Evolutionary conservation across 1,139 yeast species (phyloP), one percentile per base, ranked within the genome.

Genomic region (Kazachstania sp.): DNA sequence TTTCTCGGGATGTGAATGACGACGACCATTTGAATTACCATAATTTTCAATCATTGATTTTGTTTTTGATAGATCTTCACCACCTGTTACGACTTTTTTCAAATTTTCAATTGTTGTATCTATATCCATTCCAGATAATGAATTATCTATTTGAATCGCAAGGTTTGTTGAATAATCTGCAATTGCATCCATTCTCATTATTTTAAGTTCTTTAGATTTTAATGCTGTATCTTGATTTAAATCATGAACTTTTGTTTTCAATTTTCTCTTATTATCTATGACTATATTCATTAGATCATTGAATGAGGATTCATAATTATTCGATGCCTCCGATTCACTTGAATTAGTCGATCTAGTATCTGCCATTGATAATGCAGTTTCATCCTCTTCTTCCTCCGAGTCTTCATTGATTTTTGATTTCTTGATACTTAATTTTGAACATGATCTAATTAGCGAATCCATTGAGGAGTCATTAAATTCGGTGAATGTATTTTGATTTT

Each of bases 21-120:
- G 13, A 32, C 36, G 36, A 32, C 36, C 36, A n/a, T n/a, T n/a
- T 15, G 36, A 32, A 32, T 18, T 18, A 4, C 36, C 19, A 32
- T 32, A 32, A 15, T 15, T 18, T 15, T 58, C 60, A 12, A 56
- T 44, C 60, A 58, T 57, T 9, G 61, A 54, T 45, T 46, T 55
- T 37, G 45, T 48, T 19, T 46, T 40, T 13, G 26, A 18, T 8
- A 36, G 16, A 19, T 36, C 23, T 23, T 9, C 11, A 12, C 39
- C 39, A 23, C 67, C 67, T 0, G 64, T 60, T n/a, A 62, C 48
- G 1, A 59, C 56, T 20, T 54, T 54, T 46, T 56, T 60, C 44
- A 64, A 41, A 12, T 52, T 49, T 4, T 47, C 41, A 34, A 60
- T 51, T 3, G 51, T 55, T 23, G 46, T 45, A 16, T 50, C 20